Base-by-base conservation (phyloP, 768 basidiomycete species). In the Tricholoma sp. region DNA sequence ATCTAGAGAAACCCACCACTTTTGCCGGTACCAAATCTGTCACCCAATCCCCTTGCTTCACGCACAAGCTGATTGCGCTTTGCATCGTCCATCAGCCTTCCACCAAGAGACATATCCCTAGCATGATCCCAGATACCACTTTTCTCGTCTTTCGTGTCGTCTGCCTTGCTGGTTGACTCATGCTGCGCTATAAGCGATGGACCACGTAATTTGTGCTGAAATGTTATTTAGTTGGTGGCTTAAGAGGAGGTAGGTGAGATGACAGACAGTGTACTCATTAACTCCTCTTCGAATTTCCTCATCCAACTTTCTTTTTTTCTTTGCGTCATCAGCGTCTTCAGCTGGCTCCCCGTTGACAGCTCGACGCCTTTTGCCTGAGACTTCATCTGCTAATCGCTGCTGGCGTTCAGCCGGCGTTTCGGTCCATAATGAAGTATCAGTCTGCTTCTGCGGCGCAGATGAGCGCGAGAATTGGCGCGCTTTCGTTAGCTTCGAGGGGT, bases 361-460 rank as follows among this genome's bases (percentile, higher is more conserved):
- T 17, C 87, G 82, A 56, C 89, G 80, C 64, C 91, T 89, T 72
- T 91, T 93, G 41, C 97, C 96, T n/a, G 86, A 81, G 1, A 97
- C 87, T 69, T 99, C 96, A 66, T 98, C 96, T 1, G 86, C 85
- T n/a, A 98, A 75, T 1, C 97, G 82, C 64, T 96, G 88, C 66
- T 92, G 93, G 13, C 88, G 81, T 67, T 98, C 93, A 0, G 87
- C 87, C 0, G 97, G 97, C 0, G 97, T 98, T 75, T 99, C 97
- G 0, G 97, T 99, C 97, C 97, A 99, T 11, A 96, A 77, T 2
- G 85, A 86, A 54, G 72, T 80, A 61, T 89, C 89, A 6, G 71
- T 71, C 44, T 76, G 69, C 1, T 75, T 71, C 11, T 73, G 67
- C 12, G 83, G 69, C 13, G 78, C 76, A n/a, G 72, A 60, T 20